phyloP scores from a whole-genome alignment of 1,284 basidiomycete genomes.

The Ganoderma meredithae region DNA sequence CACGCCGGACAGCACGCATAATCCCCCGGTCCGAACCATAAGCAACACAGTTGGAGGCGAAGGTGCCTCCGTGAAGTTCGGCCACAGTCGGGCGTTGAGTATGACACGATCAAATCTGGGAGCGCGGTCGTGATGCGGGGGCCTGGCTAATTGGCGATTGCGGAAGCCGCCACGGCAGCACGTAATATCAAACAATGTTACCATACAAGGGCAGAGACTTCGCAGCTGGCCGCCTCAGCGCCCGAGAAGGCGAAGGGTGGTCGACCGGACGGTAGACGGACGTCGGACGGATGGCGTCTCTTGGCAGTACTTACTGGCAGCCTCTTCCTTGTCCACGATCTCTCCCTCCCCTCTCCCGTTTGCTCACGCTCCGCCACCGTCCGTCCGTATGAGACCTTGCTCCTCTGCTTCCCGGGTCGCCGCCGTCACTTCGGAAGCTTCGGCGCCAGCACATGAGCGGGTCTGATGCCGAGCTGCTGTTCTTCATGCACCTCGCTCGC shows the following conservation, averaged over 20 bases:
- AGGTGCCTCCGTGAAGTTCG: neutral
- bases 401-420: slow-evolving; percentile 7
- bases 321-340: neutral
- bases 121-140: neutral
- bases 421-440: slow-evolving; percentile 13
- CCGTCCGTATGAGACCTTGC: slow-evolving; percentile 22
- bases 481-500: neutral
- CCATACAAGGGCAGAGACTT: slow-evolving; percentile 14
- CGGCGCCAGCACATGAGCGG: slow-evolving; percentile 23
- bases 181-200: slow-evolving; percentile 13
- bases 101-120: slow-evolving; percentile 7
- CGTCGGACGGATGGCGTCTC: slow-evolving; percentile 9
- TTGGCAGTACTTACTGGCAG: slow-evolving; percentile 11
- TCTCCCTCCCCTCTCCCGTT: neutral
- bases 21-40: neutral
- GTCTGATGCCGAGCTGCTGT: slow-evolving; percentile 24
- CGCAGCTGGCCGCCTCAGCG: neutral
- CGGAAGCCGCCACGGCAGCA: neutral
- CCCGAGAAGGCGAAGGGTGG: slow-evolving; percentile 8
- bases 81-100: neutral
- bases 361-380: slow-evolving; percentile 9
- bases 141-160: slow-evolving; percentile 3
- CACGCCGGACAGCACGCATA: neutral
- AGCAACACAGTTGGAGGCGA: neutral
- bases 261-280: slow-evolving; percentile 14